Evolutionary conservation across 345 rosid species (phyloP), one percentile per base, ranked within the genome.

Genomic region (Pseudoturritis turrita): DNA sequence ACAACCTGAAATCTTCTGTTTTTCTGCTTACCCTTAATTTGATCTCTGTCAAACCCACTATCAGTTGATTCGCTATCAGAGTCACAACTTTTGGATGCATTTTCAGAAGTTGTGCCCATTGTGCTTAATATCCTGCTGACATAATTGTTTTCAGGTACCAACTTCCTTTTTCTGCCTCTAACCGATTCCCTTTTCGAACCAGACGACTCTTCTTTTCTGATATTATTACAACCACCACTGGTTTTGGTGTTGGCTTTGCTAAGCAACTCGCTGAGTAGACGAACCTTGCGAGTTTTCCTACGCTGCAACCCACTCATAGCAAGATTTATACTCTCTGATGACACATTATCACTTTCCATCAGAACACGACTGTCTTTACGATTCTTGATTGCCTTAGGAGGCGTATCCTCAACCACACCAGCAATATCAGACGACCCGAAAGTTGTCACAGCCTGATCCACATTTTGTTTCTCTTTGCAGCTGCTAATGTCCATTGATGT

Each of bases 261-360:
- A 79, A 91, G 61, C 79, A 95, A 81, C 31, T 95, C 99, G n/a
- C 88, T 85, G 35, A 95, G 79, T 69, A 83, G 79, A 65, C 93
- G 89, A 66, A 87, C 74, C 78, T 89, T 95, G 44, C 84, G 83
- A 54, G 81, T 39, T 87, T 82, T 89, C 55, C 82, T 87, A 14
- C 87, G 88, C 74, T 76, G 89, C 71, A 65, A 60, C 65, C 87
- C 63, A 77, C 60, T 85, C 82, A 83, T 84, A 13, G 85, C 85
- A 66, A 55, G 47, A 52, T 68, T 63, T 40, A 77, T 76, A 79
- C 86, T 88, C 76, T 87, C 93, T 41, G 90, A 82, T 64, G 94
- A 85, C 25, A 63, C 74, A 39, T 67, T 67, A 39, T 81, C 83
- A 35, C 56, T 17, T 35, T 80, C 80, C 49, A 56, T 35, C 13